Evolutionary conservation across 2,329 filamentous ascomycete species (phyloP), one percentile per base, ranked within the genome.

Genomic region (Chaetomium sp.): DNA sequence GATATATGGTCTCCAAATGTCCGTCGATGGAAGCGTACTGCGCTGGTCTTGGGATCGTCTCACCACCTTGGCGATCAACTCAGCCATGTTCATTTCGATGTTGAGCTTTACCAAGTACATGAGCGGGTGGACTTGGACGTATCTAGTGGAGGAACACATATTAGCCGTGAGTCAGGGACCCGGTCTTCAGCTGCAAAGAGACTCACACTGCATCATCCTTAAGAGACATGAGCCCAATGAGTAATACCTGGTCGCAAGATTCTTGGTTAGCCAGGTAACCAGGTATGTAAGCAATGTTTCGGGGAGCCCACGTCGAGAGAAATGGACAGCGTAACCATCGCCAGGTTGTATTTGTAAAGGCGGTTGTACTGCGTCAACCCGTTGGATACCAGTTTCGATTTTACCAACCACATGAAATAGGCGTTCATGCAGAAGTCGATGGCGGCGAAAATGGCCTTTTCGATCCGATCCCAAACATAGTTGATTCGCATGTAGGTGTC

Each of bases 61-160:
- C 40, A 69, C 68, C 41, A 72, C 66, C 59, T 72, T 73, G 19
- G 65, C 72, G 57, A 79, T 76, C 19, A 80, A 70, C 53, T 76
- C 73, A 57, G 77, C 76, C 72, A 79, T 76, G 52, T 72, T 74
- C 71, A 79, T 75, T 61, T 79, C 76, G 63, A 80, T 78, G 60
- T 77, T 71, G 32, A 79, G 68, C 59, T 79, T 79, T 57, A 76
- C 67, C 27, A 76, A 66, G 62, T 76, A 78, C 5, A 71, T 71
- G 2, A 76, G 65, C 0, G 74, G 74, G 54, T 78, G 74, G 60
- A 77, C 75, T 62, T 78, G 75, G 34, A 77, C 70, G 64, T 77
- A 79, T 14, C 65, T 67, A 37, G 19, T 27, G 19, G 19, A 27
- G 19, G 19, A 27, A 27, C 19, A 27, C 19, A 27, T 27, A 27